A percentile compares a stretch with the other conserved stretches of the same genome.
Conservation (phyloP, 108 stramenopile genomes). For the Discostella stelligeroides region DNA sequence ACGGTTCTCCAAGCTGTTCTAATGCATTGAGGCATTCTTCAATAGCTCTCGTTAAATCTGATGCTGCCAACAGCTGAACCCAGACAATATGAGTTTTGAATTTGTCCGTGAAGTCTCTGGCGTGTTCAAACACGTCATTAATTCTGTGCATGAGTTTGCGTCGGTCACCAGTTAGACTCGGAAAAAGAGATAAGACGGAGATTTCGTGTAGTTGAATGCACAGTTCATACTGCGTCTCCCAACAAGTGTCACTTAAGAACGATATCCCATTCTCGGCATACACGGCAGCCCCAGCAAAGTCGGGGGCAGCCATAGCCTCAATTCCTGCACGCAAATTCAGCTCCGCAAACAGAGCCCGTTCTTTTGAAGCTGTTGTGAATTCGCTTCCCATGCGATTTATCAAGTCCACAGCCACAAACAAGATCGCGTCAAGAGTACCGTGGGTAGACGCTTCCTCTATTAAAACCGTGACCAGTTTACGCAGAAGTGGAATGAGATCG, state of each 20-base stretch:
- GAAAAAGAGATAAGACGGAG: slow-evolving; percentile 14
- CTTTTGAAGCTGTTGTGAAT: background rate
- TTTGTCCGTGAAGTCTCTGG: slow-evolving; percentile 18
- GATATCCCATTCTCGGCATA: slow-evolving; percentile 32
- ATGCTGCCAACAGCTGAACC: slow-evolving; percentile 16
- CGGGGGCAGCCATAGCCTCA: slow-evolving; percentile 20
- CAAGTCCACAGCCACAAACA: slow-evolving; percentile 28
- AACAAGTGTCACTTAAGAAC: slow-evolving; percentile 23
- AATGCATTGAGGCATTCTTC: slow-evolving; percentile 18
- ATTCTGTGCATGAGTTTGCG: slow-evolving; percentile 17
- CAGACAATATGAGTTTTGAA: slow-evolving; percentile 24
- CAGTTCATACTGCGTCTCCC: slow-evolving; percentile 35
- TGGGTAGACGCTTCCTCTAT: slow-evolving; percentile 12
- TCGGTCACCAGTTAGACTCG: slow-evolving; percentile 7
- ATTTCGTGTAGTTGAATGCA: slow-evolving; percentile 22
- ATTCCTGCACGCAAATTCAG: slow-evolving; percentile 25
- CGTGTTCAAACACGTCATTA: slow-evolving; percentile 18
- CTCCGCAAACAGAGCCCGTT: slow-evolving; percentile 17
- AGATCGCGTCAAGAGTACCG: background rate
- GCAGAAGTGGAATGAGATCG: slow-evolving; percentile 12
- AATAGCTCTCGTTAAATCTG: slow-evolving; percentile 16
- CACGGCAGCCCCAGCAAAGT: slow-evolving; percentile 20
- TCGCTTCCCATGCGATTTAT: slow-evolving; percentile 23
- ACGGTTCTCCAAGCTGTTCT: slow-evolving; percentile 23
- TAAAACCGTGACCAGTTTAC: slow-evolving; percentile 14